phyloP scores from a whole-genome alignment of 208 protist genomes.

The Crithidia sp. region DNA sequence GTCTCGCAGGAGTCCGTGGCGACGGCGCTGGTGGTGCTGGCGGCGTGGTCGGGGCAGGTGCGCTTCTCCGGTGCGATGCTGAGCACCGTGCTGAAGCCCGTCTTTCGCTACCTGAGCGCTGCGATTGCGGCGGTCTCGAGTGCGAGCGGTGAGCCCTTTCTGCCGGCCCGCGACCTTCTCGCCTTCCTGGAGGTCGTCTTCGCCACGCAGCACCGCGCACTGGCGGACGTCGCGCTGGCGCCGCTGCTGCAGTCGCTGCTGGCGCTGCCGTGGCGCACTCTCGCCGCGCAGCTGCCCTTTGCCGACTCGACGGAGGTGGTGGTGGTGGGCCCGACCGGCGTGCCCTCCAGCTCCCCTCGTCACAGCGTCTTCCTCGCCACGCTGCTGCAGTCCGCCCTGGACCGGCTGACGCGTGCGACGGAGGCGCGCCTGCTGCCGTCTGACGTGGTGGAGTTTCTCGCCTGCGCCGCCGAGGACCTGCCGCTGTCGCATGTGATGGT shows the following conservation, averaged over 20 bases:
- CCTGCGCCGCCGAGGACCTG: conserved; percentile 62
- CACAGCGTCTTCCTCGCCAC: conserved; percentile 30
- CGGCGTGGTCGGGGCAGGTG: conserved; percentile 70
- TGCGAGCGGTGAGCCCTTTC: conserved; percentile 3
- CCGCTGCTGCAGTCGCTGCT: conserved; percentile 57
- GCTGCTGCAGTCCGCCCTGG: conserved; percentile 33
- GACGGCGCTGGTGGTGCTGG: conserved; percentile 74
- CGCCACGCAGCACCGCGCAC: conserved; percentile 53
- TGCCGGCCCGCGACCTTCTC: conserved; percentile 66
- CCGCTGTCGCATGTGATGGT: conserved; percentile 63
- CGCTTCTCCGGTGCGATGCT: conserved; percentile 69
- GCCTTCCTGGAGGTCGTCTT: conserved; percentile 68
- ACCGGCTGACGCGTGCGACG: conserved; percentile 32
- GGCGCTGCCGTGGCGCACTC: conserved; percentile 62
- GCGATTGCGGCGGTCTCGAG: conserved; percentile 2
- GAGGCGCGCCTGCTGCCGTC: conserved; percentile 45
- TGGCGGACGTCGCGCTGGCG: conserved; percentile 56
- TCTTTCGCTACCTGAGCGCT: conserved; percentile 45
- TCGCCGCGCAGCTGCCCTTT: conserved; percentile 38
- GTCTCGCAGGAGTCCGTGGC: conserved; percentile 53
- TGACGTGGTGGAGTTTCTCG: conserved; percentile 70
- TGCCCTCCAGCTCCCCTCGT: conserved; percentile 18
- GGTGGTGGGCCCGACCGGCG: conserved; percentile 24
- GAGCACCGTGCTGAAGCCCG: conserved; percentile 59
- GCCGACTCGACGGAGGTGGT: conserved; percentile 24